Evolutionary conservation across 2,329 filamentous ascomycete species (phyloP), one percentile per base, ranked within the genome.

Genomic region (Diplodia intermedia): DNA sequence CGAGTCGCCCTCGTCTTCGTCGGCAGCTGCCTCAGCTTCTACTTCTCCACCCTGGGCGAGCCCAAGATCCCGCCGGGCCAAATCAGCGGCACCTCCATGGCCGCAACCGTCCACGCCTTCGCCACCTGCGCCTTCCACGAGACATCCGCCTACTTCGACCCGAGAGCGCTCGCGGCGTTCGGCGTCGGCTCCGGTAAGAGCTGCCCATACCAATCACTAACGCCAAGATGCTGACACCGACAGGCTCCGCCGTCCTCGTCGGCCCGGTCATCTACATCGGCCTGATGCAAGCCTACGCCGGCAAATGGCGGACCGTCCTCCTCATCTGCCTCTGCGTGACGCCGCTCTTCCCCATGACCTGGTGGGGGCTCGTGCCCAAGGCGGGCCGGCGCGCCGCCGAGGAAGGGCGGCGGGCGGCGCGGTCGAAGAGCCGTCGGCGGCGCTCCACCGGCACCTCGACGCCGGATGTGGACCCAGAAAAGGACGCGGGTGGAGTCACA

Each of bases 1-100:
- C n/a, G 60, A n/a, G 33, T 63, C 11, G 11, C 50, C 60, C n/a
- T 63, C 20, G 31, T 63, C 31, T 63, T 63, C n/a, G 47, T 63
- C 15, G 26, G 60, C 4, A 63, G 60, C 43, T 63, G 60, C 29
- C 43, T 63, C 31, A n/a, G 43, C 7, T 63, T 52, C 60, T 63
- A 52, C n/a, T 38, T 63, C 31, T 63, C 29, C 9, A 63, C 60
- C 8, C 60, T 63, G 4, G 60, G 60, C 33, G 23, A 56, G 15
- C 29, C 33, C 11, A 29, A 38, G 18, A 63, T 63, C 14, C 60
- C 60, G 2, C 60, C 60, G 2, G 60, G 60, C 18, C 60, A 50
- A 14, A 63, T 63, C 47, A 63, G 29, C 31, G 60, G 60, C 18
- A 63, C 60, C 4, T 52, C 47, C n/a, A 63, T 52, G 47, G 60